Conservation (phyloP, 129 eudicot species). For the Apium graveolens region DNA sequence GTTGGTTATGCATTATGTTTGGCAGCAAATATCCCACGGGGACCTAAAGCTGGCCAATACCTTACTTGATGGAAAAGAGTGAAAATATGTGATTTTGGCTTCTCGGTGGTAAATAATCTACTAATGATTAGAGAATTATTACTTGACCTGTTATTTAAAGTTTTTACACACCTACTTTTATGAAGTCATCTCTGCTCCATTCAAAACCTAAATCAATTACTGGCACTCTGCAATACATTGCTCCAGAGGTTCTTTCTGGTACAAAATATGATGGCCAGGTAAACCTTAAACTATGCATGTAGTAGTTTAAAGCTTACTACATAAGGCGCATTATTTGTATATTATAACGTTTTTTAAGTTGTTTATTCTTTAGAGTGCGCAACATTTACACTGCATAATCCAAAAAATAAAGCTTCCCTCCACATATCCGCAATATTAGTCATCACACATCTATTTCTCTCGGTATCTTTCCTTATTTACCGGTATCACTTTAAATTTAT, state of each 20-base stretch:
- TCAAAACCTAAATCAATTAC: conserved; percentile 93
- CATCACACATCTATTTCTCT: too few species aligned
- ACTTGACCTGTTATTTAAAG: background rate
- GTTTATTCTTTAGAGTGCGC: background rate
- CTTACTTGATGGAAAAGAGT: conserved; percentile 78
- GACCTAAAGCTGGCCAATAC: conserved; percentile 90
- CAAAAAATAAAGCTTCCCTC: too few species aligned
- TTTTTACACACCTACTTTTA: background rate
- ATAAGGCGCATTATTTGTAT: background rate
- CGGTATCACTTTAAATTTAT: background rate
- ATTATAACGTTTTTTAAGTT: too few species aligned
- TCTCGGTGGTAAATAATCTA: conserved; percentile 58
- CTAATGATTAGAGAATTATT: background rate
- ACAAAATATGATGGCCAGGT: conserved; percentile 97
- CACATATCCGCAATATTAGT: too few species aligned
- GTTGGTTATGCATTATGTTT: conserved; percentile 3
- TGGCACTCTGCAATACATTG: conserved; percentile 91
- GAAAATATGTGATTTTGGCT: conserved; percentile 93
- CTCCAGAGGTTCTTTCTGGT: conserved; percentile 90
- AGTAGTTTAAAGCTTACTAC: too few species aligned
- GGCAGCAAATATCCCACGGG: conserved; percentile 89
- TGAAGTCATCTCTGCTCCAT: conserved; percentile 79
- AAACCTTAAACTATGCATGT: conserved; percentile 5
- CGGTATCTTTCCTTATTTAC: too few species aligned
- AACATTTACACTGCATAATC: background rate